A percentile compares a stretch with the other conserved stretches of the same genome.
Evolutionary conservation across 164 flowering plant genomes (phyloP).

Genomic region (Aristolochia contorta): DNA sequence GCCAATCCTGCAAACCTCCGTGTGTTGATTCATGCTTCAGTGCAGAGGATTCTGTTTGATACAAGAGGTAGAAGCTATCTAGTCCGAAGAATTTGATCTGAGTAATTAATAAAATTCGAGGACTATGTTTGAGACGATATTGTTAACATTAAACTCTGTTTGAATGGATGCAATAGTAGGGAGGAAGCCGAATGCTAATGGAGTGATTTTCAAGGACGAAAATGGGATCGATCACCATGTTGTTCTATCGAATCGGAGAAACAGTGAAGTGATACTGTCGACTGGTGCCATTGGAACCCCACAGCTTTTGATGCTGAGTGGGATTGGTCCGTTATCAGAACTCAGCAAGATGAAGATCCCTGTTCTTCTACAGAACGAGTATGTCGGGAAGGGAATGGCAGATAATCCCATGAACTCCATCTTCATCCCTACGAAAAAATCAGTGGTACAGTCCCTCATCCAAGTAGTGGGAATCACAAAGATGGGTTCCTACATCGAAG

Average conservation of each 20-base stretch:
- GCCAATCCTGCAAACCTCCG: slow-evolving; percentile 42
- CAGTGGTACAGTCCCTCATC: slow-evolving; percentile 57
- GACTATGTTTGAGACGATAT: not conserved
- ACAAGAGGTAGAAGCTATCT: slow-evolving; percentile 32
- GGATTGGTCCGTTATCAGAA: slow-evolving; percentile 63
- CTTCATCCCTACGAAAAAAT: slow-evolving; percentile 45
- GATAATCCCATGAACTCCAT: slow-evolving; percentile 83
- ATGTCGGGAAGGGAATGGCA: slow-evolving; percentile 75
- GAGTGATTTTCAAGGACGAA: slow-evolving; percentile 80
- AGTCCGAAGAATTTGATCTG: not conserved
- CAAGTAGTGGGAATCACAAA: slow-evolving; percentile 84
- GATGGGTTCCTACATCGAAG: slow-evolving; percentile 76
- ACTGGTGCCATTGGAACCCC: slow-evolving; percentile 89
- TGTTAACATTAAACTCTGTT: not conserved
- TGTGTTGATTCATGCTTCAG: slow-evolving; percentile 66
- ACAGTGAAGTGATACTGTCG: slow-evolving; percentile 65
- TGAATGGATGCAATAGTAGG: slow-evolving; percentile 21
- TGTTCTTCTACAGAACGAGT: slow-evolving; percentile 38
- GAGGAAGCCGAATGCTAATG: slow-evolving; percentile 52
- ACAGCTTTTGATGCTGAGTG: slow-evolving; percentile 72
- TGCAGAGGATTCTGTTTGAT: slow-evolving; percentile 54
- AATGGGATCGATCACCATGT: slow-evolving; percentile 57
- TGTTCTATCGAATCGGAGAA: slow-evolving; percentile 18
- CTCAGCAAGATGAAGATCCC: slow-evolving; percentile 52
- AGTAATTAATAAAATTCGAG: too few species aligned